phyloP scores from a whole-genome alignment of 192 early-diverging fungal genomes.

The Coemansia aciculifera region DNA sequence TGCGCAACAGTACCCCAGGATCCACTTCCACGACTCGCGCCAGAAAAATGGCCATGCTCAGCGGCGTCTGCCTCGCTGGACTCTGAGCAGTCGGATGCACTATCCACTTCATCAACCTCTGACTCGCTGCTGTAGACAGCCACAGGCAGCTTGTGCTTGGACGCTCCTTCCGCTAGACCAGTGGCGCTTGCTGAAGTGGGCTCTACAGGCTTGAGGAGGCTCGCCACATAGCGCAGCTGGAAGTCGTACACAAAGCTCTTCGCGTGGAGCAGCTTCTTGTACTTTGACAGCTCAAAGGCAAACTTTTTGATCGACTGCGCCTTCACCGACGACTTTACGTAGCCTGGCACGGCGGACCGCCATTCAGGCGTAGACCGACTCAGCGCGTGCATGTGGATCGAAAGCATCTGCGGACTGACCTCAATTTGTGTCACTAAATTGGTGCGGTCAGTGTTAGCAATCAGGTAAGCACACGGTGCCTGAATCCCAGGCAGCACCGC shows the following conservation, averaged over 20 bases:
- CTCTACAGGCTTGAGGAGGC: slow-evolving; percentile 27
- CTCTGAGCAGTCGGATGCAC: slow-evolving; percentile 15
- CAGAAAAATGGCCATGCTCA: background rate
- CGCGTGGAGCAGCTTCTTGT: slow-evolving; percentile 56
- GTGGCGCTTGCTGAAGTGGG: background rate
- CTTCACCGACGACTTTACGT: slow-evolving; percentile 43
- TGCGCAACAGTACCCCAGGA: slow-evolving; percentile 33
- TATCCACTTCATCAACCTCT: slow-evolving; percentile 10
- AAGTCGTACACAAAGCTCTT: slow-evolving; percentile 58
- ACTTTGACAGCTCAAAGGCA: slow-evolving; percentile 52
- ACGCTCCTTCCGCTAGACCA: background rate
- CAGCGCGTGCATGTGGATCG: slow-evolving; percentile 51
- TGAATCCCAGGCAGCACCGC: slow-evolving; percentile 38
- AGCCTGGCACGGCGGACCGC: slow-evolving; percentile 52
- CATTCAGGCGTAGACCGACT: slow-evolving; percentile 51
- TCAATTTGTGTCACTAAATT: slow-evolving; percentile 51
- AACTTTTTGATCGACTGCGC: slow-evolving; percentile 50
- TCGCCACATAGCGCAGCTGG: slow-evolving; percentile 54
- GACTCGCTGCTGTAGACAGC: slow-evolving; percentile 43
- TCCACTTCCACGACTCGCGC: background rate
- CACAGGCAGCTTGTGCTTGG: background rate
- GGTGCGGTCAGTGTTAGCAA: slow-evolving; percentile 51
- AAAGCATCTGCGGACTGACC: slow-evolving; percentile 42
- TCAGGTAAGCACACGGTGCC: slow-evolving; percentile 44
- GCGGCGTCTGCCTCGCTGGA: slow-evolving; percentile 22